Evolutionary conservation across 495 filamentous ascomycete species (phyloP), one percentile per base, ranked within the genome.

Genomic region (Tuber magnatum): DNA sequence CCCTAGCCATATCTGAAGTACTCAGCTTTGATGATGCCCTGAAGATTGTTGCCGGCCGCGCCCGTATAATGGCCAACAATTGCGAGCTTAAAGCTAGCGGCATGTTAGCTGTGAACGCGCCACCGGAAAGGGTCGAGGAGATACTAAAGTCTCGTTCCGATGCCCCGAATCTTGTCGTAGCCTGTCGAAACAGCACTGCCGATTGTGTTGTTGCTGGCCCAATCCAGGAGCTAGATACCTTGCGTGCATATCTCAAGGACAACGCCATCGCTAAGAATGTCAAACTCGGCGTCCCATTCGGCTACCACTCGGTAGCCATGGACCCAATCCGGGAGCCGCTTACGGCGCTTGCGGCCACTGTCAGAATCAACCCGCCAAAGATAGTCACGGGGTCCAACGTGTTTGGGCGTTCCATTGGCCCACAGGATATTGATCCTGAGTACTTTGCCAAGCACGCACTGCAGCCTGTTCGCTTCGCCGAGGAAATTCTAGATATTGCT

Each of bases 281-380:
- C 0, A 89, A 88, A 76, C 86, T 95, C 6, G 88, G 89, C 48
- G 88, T 94, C 22, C 91, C 91, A 43, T 94, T 90, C 74, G 93
- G 92, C 22, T 95, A 93, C 86, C 93, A 96, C 83, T 92, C 92
- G 7, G 86, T 88, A 0, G 93, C 94, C 79, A 89, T 94, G 39
- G 91, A 94, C n/a, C 86, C 90, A 38, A 91, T 95, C 35, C 83
- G 94, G 9, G 87, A 90, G 9, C 86, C 87, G 0, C 92, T 94
- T 68, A 89, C 91, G 75, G 82, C 84, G 4, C 80, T 90, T 51
- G 90, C 90, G 3, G 83, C 82, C 48, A 84, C 86, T 4, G 86
- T 94, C 32, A 85, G 77, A 32, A 94, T 92, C 84, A 83, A 88
- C 35, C 76, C 85, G 20, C 89, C 90, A 10, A 84, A 83, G n/a